A percentile compares a stretch with the other conserved stretches of the same genome.
These are phyloP conservation scores for Borovskyia barvae DNA, from an alignment of 208 protist species.

Conservation along the genomic window DNA sequence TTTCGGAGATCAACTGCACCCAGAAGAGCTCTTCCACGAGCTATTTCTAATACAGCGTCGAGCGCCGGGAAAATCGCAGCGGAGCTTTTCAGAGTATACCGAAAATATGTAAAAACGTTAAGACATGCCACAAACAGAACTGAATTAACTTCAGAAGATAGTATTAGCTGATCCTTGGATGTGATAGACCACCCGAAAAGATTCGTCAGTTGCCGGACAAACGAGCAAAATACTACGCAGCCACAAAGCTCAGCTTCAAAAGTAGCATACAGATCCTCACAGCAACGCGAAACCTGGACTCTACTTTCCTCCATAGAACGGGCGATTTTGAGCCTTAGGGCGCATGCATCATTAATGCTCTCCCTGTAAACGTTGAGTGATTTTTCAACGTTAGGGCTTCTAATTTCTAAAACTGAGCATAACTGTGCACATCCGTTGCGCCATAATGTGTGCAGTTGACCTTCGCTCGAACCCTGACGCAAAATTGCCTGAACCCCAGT, in stretches of 20 bases:
- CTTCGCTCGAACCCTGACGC: background rate
- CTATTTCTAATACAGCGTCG: conserved; percentile 9
- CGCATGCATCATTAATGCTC: background rate
- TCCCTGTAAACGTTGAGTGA: background rate
- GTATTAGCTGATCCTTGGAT: background rate
- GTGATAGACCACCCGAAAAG: background rate
- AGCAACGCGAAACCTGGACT: too few relatives aligned
- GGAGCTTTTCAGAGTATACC: conserved; percentile 2
- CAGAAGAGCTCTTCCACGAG: background rate
- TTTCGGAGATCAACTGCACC: background rate
- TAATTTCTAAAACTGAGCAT: background rate
- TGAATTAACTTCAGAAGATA: background rate
- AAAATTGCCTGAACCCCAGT: conserved; percentile 15
- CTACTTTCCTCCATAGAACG: background rate
- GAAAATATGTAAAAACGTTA: conserved; percentile 17
- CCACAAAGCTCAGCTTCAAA: conserved; percentile 20
- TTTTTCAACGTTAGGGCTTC: background rate
- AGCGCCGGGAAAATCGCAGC: conserved; percentile 2
- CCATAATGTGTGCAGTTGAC: conserved; percentile 11
- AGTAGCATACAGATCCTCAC: conserved; percentile 2
- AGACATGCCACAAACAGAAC: conserved; percentile 13
- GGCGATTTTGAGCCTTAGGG: background rate
- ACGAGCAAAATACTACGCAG: conserved; percentile 19
- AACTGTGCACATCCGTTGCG: background rate
- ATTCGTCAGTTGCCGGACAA: conserved; percentile 3